Base-by-base conservation (phyloP, 2,329 filamentous ascomycete species). In the Ascochyta viciae-villosae region DNA sequence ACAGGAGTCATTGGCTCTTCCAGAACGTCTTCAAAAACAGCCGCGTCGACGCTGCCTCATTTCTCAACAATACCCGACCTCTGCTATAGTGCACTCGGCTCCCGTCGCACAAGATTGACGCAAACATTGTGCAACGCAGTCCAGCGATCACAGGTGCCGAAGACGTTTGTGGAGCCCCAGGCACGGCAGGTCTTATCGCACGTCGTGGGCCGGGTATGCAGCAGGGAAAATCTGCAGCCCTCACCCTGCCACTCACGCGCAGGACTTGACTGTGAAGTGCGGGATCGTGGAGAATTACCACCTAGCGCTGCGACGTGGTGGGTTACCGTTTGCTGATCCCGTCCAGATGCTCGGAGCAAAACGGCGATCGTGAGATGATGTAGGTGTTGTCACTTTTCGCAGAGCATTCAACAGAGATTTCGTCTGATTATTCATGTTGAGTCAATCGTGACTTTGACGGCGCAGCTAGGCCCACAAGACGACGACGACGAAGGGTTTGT, bases 121-220 rank as follows among this genome's bases (percentile, higher is more conserved):
- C 60, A 64, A 57, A 50, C 43, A 43, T 49, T 45, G 43, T 58
- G 49, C 41, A 34, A 54, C 58, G 44, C 44, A 35, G 53, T 37
- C 24, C 24, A 8, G 24, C 24, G 42, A 54, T 46, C 50, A 53
- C 56, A 44, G 29, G 61, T 59, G 60, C 58, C 62, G 60, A 63
- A 40, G 55, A 62, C 57, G 54, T 57, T 59, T 61, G 63, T 67
- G 62, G 63, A 66, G 54, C 59, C 53, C 52, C 61, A 22, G 60
- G 60, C 47, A 60, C 55, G 65, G 63, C 64, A 68, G 63, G 58
- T 24, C 54, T 60, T 67, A 66, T 67, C 61, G 61, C 57, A 60
- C 60, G 60, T 68, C 47, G 40, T 37, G 45, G 45, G 51, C 47
- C 55, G 50, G 54, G 54, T 55, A 58, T 64, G 64, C 65, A 63